These are phyloP conservation scores for Nannochloropsis salina DNA, from an alignment of 108 stramenopile genomes.

Conservation along the genomic window DNA sequence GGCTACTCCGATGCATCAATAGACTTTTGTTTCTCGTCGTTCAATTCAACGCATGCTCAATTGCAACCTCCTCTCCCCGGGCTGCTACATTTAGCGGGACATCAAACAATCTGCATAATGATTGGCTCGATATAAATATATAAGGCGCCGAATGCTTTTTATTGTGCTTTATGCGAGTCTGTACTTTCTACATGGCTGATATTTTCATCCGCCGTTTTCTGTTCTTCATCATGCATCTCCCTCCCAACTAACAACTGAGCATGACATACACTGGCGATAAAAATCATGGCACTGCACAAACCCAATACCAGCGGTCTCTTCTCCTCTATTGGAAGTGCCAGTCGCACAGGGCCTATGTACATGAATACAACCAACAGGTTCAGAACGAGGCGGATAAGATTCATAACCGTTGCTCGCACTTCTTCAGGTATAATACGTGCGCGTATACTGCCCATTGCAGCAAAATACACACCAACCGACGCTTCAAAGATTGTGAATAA, in stretches of 20 bases:
- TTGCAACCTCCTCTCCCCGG: too few species aligned
- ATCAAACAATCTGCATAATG: too few species aligned
- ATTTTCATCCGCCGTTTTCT: too few species aligned
- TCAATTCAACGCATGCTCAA: too few species aligned
- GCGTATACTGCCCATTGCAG: slow-evolving; percentile 84
- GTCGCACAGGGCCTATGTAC: neutral
- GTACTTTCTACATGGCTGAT: too few species aligned
- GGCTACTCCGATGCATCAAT: too few species aligned
- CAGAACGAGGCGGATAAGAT: slow-evolving; percentile 87
- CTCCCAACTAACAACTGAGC: neutral
- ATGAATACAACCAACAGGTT: slow-evolving; percentile 78
- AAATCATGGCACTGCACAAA: neutral
- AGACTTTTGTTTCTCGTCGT: too few species aligned
- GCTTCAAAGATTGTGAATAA: slow-evolving; percentile 91
- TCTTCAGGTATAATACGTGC: slow-evolving; percentile 89
- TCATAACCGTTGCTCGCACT: slow-evolving; percentile 88
- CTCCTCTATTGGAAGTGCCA: neutral
- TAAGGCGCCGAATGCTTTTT: too few species aligned
- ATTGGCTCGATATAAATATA: too few species aligned
- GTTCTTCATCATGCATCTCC: too few species aligned
- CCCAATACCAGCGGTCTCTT: slow-evolving; percentile 14
- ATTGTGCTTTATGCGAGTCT: too few species aligned
- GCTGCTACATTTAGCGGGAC: too few species aligned
- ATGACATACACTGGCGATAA: neutral
- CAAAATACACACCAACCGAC: slow-evolving; percentile 94